phyloP scores from a whole-genome alignment of 2,329 filamentous ascomycete species.

The Falciphora oryzae region DNA sequence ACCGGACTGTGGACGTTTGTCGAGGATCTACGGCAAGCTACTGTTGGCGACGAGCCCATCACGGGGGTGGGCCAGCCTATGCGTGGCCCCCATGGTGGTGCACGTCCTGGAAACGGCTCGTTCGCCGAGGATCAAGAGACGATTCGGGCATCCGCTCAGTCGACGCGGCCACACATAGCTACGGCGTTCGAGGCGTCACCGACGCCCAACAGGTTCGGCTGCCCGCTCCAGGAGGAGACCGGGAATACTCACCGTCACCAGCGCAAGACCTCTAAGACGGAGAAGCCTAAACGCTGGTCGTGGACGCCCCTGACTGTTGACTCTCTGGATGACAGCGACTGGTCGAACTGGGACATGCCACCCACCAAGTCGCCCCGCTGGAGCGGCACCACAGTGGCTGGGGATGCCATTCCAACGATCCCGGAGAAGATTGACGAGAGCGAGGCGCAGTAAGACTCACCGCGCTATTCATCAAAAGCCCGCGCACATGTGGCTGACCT shows the following conservation, averaged over 20 bases:
- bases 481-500: not conserved
- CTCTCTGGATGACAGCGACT: constrained; percentile 54
- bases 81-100: constrained; percentile 1
- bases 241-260: constrained; percentile 16
- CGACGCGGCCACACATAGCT: constrained; percentile 35
- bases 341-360: constrained; percentile 59
- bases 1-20: constrained; percentile 91
- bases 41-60: constrained; percentile 87
- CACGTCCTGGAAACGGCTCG: not conserved
- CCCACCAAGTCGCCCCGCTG: constrained; percentile 48
- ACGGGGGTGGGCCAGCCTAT: constrained; percentile 37
- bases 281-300: constrained; percentile 48
- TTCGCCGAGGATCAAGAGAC: constrained; percentile 32
- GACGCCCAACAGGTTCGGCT: constrained; percentile 19
- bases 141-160: constrained; percentile 35
- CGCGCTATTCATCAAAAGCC: constrained; percentile 12
- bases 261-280: constrained; percentile 25
- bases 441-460: constrained; percentile 40
- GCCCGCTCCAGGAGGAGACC: constrained; percentile 18
- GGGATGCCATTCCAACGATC: constrained; percentile 38
- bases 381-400: constrained; percentile 55
- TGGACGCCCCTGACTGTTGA: constrained; percentile 55
- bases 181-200: constrained; percentile 33
- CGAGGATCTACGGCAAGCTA: constrained; percentile 91
- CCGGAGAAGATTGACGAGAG: constrained; percentile 43